A percentile compares a stretch with the other conserved stretches of the same genome.
Evolutionary conservation across 2,329 filamentous ascomycete species (phyloP).

Genomic region (Alternaria atra): DNA sequence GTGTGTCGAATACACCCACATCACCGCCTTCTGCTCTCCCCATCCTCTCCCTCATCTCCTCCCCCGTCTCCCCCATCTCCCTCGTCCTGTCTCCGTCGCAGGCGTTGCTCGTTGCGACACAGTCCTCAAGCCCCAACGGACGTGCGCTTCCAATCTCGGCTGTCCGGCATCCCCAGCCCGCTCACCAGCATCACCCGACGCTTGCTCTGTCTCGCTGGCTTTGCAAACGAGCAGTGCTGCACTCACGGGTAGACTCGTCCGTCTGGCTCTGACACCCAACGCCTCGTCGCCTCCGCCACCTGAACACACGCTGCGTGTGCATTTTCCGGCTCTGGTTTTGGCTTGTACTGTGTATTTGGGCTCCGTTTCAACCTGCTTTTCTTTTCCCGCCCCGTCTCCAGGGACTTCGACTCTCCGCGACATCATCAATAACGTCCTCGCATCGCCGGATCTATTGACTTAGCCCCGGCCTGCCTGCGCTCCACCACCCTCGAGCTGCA

Average conservation of each 20-base stretch:
- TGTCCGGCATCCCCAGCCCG: constrained; percentile 19
- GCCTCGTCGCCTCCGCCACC: constrained; percentile 15
- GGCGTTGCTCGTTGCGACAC: constrained; percentile 32
- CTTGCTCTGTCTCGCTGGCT: constrained; percentile 19
- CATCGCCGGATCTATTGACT: constrained; percentile 52
- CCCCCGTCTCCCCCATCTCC: constrained; percentile 15
- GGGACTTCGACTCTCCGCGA: constrained; percentile 24
- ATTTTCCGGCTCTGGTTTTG: constrained; percentile 18
- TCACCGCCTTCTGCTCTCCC: constrained; percentile 15
- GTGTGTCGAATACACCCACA: constrained; percentile 13
- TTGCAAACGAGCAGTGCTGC: constrained; percentile 12
- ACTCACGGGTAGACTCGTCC: constrained; percentile 13
- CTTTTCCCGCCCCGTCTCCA: constrained; percentile 12
- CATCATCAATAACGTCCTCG: constrained; percentile 23
- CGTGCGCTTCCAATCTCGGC: constrained; percentile 20
- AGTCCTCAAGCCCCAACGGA: constrained; percentile 15
- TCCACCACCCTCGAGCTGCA: constrained; percentile 24
- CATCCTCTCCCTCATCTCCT: constrained; percentile 15
- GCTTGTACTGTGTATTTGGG: constrained; percentile 20
- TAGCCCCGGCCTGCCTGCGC: constrained; percentile 46
- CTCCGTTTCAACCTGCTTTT: constrained; percentile 28
- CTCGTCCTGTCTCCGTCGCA: constrained; percentile 25
- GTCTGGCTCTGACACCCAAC: constrained; percentile 18
- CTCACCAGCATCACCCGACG: constrained; percentile 16
- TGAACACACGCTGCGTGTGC: constrained; percentile 14